Evolutionary conservation across 176 grass and related monocot species (phyloP).

Genomic region (Musa troglodytarum): DNA sequence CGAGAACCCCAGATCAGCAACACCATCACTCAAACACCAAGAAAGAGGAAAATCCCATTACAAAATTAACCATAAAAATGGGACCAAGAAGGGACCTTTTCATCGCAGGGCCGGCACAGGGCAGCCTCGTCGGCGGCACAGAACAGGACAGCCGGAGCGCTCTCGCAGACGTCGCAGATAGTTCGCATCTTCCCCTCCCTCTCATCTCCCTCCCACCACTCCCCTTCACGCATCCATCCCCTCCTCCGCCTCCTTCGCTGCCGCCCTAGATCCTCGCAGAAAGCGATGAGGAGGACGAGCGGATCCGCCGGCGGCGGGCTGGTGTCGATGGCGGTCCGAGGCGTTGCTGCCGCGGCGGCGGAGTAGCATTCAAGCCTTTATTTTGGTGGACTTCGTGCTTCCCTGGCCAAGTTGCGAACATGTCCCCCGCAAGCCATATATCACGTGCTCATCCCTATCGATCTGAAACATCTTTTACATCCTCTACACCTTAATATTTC

Average conservation of each 20-base stretch:
- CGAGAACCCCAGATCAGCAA: neutral
- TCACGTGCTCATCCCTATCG: neutral
- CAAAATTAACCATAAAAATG: neutral
- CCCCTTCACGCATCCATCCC: slow-evolving; percentile 8
- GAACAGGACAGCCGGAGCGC: slow-evolving; percentile 81
- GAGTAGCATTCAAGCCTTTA: neutral
- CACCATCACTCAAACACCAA: neutral
- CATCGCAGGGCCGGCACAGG: slow-evolving; percentile 80
- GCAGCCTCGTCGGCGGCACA: slow-evolving; percentile 94
- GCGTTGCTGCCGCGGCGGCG: neutral
- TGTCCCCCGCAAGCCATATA: neutral
- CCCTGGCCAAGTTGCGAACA: neutral
- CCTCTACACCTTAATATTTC: neutral
- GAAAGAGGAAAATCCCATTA: neutral
- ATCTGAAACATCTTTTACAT: neutral
- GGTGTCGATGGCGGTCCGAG: neutral
- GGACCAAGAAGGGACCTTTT: slow-evolving; percentile 45
- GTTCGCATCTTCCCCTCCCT: slow-evolving; percentile 47
- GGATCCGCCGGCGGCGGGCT: neutral
- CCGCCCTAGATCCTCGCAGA: neutral
- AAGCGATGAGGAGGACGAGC: neutral
- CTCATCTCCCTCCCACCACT: slow-evolving; percentile 20
- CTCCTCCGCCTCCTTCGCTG: neutral
- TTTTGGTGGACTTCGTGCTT: neutral
- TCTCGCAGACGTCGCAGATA: slow-evolving; percentile 98